Base-by-base conservation (phyloP, 2,329 filamentous ascomycete genomes). In the Leptoxyphium fumago region DNA sequence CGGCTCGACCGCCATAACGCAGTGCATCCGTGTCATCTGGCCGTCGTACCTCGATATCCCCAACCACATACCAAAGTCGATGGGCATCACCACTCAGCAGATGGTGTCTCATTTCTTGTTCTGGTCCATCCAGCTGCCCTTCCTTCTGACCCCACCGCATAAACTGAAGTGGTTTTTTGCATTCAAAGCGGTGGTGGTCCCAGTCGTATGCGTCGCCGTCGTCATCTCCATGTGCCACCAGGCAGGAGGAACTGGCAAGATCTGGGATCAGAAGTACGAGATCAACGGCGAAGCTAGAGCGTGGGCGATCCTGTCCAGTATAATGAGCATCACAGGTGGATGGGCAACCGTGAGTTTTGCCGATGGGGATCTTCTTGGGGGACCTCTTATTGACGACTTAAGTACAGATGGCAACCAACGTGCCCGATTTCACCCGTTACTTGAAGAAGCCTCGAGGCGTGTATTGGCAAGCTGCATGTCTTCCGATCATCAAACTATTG, bases 41-140 rank as follows among this genome's bases (percentile, higher is more conserved):
- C 75, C 76, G 0, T 71, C 67, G 9, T 79, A 75, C 50, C 58
- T 66, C 1, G 62, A 64, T 1, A 63, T 78, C 10, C 64, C 66
- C 1, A 79, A 80, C 50, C 59, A 64, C 21, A 66, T 79, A 4
- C 68, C 73, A 0, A 61, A 57, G 2, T 62, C 55, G 3, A 66
- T 70, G 28, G 75, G 75, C 14, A 75, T 77, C 38, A 72, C 70
- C 2, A 74, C 70, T 2, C 67, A 74, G 46, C 71, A 71, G 10
- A 67, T 80, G 66, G 55, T 75, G 21, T 67, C 65, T 29, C 75
- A 75, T 50, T 71, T 79, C 47, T 51, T 79, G n/a, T 76, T 75
- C 54, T 76, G 71, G 71, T 55, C 69, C 0, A 52, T 74, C 1
- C 73, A 75, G 52, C 58, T 77, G 10, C 73, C 70, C 7, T 59